Conservation (phyloP, 164 flowering plant genomes). For the Macadamia tetraphylla region DNA sequence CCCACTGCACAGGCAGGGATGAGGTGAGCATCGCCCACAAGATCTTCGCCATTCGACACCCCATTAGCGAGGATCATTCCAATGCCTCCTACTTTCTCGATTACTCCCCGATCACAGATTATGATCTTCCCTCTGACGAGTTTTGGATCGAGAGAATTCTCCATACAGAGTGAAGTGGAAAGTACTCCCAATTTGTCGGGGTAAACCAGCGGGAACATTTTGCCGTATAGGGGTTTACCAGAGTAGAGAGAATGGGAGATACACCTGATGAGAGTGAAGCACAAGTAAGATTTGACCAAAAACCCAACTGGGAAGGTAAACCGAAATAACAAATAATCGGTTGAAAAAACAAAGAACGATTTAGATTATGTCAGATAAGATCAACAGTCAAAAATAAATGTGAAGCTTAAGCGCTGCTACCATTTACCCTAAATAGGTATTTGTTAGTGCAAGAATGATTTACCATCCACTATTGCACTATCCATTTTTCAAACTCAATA, state of each 20-base stretch:
- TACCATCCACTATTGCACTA: too few relatives aligned
- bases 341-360: too few relatives aligned
- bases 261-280: slow-evolving; percentile 32
- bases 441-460: too few relatives aligned
- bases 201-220: slow-evolving; percentile 56
- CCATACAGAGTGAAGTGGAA: too few relatives aligned
- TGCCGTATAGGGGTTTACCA: slow-evolving; percentile 44
- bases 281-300: too few relatives aligned
- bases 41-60: slow-evolving; percentile 59
- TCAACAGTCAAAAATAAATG: too few relatives aligned
- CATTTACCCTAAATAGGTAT: too few relatives aligned
- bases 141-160: slow-evolving; percentile 43
- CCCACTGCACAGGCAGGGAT: slow-evolving; percentile 46
- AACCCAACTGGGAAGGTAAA: too few relatives aligned
- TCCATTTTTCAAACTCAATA: too few relatives aligned
- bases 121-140: slow-evolving; percentile 65
- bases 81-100: slow-evolving; percentile 72
- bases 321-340: too few relatives aligned
- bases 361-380: too few relatives aligned
- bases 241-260: slow-evolving; percentile 45
- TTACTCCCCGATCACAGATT: slow-evolving; percentile 77
- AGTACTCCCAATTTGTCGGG: slow-evolving; percentile 43
- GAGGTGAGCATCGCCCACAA: slow-evolving; percentile 53
- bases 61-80: slow-evolving; percentile 87
- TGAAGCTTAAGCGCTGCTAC: too few relatives aligned